Percentiles rank a stretch among this genome's conserved stretches.
phyloP scores from a whole-genome alignment of 345 rosid genomes.

The Populus tremula region DNA sequence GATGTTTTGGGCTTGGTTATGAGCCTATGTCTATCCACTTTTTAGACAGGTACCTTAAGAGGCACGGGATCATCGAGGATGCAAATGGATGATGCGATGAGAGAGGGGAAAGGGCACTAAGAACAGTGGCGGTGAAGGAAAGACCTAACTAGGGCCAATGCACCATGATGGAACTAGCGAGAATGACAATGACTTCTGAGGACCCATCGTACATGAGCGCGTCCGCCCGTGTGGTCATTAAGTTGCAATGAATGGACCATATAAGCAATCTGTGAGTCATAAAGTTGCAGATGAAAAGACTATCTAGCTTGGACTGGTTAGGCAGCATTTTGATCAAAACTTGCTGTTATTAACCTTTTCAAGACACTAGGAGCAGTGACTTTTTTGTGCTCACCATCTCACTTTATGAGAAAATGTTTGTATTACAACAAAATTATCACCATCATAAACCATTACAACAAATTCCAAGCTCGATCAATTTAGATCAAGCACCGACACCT shows the following conservation, averaged over 20 bases:
- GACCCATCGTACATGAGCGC: not conserved
- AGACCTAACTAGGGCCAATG: not conserved
- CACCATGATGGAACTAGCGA: not conserved
- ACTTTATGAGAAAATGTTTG: not conserved
- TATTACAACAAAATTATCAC: slow-evolving; percentile 15
- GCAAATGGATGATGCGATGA: not conserved
- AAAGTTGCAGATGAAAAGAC: not conserved
- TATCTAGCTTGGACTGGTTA: not conserved
- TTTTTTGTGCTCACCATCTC: slow-evolving; percentile 3
- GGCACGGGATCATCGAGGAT: not conserved
- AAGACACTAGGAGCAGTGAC: not conserved
- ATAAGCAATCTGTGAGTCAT: not conserved
- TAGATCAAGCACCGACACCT: slow-evolving; percentile 18
- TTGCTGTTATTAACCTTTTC: not conserved
- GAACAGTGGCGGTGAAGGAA: not conserved
- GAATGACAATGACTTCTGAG: not conserved
- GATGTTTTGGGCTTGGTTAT: slow-evolving; percentile 11
- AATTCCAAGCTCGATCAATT: slow-evolving; percentile 22
- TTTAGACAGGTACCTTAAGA: not conserved
- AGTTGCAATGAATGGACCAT: not conserved
- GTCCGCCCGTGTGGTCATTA: not conserved
- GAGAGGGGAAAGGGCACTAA: not conserved
- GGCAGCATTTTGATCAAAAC: not conserved
- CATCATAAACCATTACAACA: slow-evolving; percentile 1
- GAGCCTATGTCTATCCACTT: not conserved